Percentiles rank a stretch among this genome's conserved stretches.
Evolutionary conservation across 2,329 filamentous ascomycete species (phyloP).

Genomic region (Colletotrichum sp.): DNA sequence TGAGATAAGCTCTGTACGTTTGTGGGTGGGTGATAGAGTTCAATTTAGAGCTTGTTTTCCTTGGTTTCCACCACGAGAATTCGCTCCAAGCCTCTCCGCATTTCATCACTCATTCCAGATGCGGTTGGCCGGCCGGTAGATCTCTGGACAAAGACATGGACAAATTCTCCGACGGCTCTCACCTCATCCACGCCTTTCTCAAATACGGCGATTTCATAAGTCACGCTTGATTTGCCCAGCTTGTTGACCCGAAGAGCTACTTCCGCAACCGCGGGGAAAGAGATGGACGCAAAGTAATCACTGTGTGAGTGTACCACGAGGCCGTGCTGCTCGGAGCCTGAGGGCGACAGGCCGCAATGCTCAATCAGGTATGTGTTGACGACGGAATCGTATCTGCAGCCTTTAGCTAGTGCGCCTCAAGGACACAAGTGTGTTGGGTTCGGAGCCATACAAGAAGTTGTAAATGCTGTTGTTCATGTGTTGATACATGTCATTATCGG

Average conservation of each 20-base stretch:
- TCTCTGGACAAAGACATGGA: conserved; percentile 88
- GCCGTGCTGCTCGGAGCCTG: conserved; percentile 74
- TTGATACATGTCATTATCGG: conserved; percentile 93
- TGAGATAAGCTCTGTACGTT: neutral
- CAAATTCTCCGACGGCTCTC: conserved; percentile 83
- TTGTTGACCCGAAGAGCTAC: conserved; percentile 83
- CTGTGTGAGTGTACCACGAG: conserved; percentile 86
- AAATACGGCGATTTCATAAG: conserved; percentile 89
- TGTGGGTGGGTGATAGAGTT: conserved; percentile 9
- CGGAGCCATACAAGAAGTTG: conserved; percentile 68
- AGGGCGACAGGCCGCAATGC: conserved; percentile 75
- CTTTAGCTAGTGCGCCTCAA: neutral
- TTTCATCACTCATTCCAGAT: conserved; percentile 65
- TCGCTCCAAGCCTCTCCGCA: conserved; percentile 65
- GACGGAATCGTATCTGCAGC: conserved; percentile 78
- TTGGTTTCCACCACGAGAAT: conserved; percentile 35
- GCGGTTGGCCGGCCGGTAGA: conserved; percentile 70
- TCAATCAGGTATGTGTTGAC: conserved; percentile 89
- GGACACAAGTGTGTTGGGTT: neutral
- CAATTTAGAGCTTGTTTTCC: conserved; percentile 18
- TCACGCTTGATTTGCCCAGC: conserved; percentile 85
- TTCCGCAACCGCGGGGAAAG: conserved; percentile 83
- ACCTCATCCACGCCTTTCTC: conserved; percentile 74
- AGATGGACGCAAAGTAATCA: conserved; percentile 82
- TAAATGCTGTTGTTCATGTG: conserved; percentile 94